A percentile compares a stretch with the other conserved stretches of the same genome.
Evolutionary conservation across 176 grass and related monocot species (phyloP).

Genomic region (Leersia perrieri): DNA sequence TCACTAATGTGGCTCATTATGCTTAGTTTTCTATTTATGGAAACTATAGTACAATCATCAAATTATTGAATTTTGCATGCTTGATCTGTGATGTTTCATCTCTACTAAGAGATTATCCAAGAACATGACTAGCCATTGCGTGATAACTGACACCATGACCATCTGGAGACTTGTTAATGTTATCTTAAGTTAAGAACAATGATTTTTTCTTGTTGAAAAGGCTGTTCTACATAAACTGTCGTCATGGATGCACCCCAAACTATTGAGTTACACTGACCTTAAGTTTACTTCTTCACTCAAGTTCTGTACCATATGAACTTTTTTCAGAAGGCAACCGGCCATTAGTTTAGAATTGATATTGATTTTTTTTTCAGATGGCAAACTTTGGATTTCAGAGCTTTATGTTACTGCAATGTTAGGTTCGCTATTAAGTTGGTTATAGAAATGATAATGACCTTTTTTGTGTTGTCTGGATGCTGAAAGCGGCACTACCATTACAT

Average conservation of each 20-base stretch:
- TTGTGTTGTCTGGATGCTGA: constrained; percentile 13
- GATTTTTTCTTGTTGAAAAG: not conserved
- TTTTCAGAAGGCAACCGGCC: constrained; percentile 28
- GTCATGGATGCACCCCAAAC: not conserved
- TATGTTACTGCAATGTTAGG: constrained; percentile 31
- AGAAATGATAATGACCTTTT: constrained; percentile 24
- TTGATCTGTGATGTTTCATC: not conserved
- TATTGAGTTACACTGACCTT: constrained; percentile 13
- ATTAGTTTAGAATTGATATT: no score
- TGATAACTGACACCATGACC: not conserved
- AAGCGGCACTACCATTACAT: constrained; percentile 36
- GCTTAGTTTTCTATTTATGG: not conserved
- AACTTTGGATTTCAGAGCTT: constrained; percentile 2
- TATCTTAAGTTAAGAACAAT: not conserved
- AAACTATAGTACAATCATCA: not conserved
- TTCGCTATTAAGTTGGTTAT: constrained; percentile 9
- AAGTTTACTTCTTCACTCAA: constrained; percentile 20
- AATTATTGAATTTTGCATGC: constrained; percentile 22
- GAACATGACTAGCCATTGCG: not conserved
- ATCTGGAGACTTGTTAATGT: not conserved
- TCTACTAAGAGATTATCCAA: not conserved
- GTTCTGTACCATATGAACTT: constrained; percentile 12
- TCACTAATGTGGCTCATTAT: not conserved
- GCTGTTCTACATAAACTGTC: not conserved
- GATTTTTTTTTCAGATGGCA: constrained; percentile 28